These are phyloP conservation scores for Leishmania tarentolae DNA, from an alignment of 208 protist species.

Conservation along the genomic window DNA sequence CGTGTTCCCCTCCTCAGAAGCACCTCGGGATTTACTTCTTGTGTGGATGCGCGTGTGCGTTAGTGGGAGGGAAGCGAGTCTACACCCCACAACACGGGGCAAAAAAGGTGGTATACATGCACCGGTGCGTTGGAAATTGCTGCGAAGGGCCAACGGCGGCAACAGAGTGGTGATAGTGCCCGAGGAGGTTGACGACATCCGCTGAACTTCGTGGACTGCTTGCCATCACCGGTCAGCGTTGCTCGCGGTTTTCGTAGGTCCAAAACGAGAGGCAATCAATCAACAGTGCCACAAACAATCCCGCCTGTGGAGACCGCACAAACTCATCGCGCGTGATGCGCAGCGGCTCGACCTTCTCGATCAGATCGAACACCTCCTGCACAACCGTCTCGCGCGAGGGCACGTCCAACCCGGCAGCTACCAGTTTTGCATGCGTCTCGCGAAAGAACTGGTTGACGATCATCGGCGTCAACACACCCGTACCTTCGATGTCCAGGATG, in stretches of 20 bases:
- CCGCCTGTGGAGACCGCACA: constrained; percentile 69
- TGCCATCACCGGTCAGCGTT: constrained; percentile 12
- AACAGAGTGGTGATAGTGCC: neutral
- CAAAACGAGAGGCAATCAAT: constrained; percentile 92
- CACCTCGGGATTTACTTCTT: too few species aligned
- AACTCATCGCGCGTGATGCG: constrained; percentile 90
- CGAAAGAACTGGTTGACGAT: constrained; percentile 87
- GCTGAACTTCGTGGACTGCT: neutral
- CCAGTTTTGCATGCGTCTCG: constrained; percentile 86
- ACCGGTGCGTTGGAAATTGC: neutral
- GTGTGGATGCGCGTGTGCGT: neutral
- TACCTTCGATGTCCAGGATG: constrained; percentile 85
- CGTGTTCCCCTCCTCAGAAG: neutral
- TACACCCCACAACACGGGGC: too few species aligned
- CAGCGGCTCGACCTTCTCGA: constrained; percentile 78
- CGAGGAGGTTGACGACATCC: neutral
- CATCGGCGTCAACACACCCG: constrained; percentile 72
- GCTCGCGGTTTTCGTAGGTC: constrained; percentile 89
- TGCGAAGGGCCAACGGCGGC: neutral
- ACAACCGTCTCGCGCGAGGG: constrained; percentile 76
- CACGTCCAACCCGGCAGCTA: constrained; percentile 62
- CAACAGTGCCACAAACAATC: constrained; percentile 83
- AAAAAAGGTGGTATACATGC: neutral
- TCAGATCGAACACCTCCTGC: constrained; percentile 92
- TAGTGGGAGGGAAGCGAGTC: too few species aligned